Evolutionary conservation across 208 protist genomes (phyloP).

Genomic region (Leptomonas seymouri): DNA sequence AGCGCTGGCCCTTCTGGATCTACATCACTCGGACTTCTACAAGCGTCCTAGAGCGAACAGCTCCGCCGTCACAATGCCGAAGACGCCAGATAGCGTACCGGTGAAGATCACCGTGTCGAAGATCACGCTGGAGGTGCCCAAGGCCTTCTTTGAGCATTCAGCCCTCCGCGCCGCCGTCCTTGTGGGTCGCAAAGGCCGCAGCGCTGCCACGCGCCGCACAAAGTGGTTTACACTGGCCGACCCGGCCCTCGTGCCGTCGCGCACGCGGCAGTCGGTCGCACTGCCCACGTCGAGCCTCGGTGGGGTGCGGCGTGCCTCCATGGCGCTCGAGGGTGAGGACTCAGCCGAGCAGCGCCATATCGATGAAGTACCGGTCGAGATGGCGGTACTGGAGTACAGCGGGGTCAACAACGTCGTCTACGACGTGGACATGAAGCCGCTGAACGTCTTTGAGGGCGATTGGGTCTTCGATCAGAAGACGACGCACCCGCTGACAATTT

Average conservation of each 20-base stretch:
- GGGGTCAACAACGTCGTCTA: slow-evolving; percentile 48
- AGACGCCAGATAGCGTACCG: slow-evolving; percentile 33
- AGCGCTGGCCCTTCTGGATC: not conserved
- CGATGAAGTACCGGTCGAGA: slow-evolving; percentile 28
- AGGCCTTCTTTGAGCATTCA: slow-evolving; percentile 32
- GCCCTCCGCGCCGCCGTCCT: slow-evolving; percentile 37
- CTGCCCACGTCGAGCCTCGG: slow-evolving; percentile 14
- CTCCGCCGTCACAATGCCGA: slow-evolving; percentile 32
- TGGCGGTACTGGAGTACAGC: slow-evolving; percentile 47
- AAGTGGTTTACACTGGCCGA: slow-evolving; percentile 57
- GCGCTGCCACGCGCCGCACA: slow-evolving; percentile 40
- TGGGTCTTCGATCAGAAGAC: slow-evolving; percentile 53
- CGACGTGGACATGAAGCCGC: slow-evolving; percentile 43
- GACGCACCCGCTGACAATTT: slow-evolving; percentile 38
- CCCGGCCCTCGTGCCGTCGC: slow-evolving; percentile 24
- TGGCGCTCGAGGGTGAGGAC: not conserved
- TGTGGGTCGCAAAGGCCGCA: slow-evolving; percentile 42
- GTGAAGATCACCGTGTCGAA: slow-evolving; percentile 50
- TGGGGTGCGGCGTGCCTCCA: slow-evolving; percentile 7
- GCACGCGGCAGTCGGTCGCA: slow-evolving; percentile 24
- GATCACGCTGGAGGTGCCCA: slow-evolving; percentile 47
- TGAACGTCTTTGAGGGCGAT: slow-evolving; percentile 48
- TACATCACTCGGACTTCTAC: not conserved
- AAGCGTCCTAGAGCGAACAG: no score
- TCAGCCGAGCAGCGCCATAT: slow-evolving; percentile 13